phyloP scores from a whole-genome alignment of 495 filamentous ascomycete genomes.

The Penicillium verhagenii region DNA sequence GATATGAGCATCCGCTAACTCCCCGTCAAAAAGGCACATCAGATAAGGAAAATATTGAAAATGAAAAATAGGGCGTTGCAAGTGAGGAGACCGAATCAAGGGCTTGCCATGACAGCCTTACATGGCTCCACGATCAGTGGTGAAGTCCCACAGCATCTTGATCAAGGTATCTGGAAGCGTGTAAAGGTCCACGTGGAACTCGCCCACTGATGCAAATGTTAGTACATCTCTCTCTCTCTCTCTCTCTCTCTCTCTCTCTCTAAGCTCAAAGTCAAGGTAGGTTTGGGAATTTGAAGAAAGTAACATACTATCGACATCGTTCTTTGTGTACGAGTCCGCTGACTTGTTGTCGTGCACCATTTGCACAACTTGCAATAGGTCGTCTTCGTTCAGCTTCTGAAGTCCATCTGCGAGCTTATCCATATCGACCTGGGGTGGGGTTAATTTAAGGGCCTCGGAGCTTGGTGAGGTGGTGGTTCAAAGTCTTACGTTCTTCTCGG shows the following conservation, averaged over 20 bases:
- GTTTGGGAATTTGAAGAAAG: background rate
- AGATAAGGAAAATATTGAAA: constrained; percentile 5
- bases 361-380: constrained; percentile 91
- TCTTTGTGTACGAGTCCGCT: constrained; percentile 89
- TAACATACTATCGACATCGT: constrained; percentile 86
- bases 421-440: constrained; percentile 67
- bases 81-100: background rate
- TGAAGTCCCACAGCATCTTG: constrained; percentile 94
- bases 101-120: constrained; percentile 15
- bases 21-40: constrained; percentile 13
- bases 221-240: background rate
- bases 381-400: constrained; percentile 80
- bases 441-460: constrained; percentile 7
- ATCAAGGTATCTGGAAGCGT: constrained; percentile 76
- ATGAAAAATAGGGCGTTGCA: background rate
- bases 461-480: background rate
- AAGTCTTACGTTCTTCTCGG: constrained; percentile 60
- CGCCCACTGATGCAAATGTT: constrained; percentile 63
- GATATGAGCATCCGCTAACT: constrained; percentile 23
- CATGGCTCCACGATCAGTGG: constrained; percentile 45
- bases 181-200: constrained; percentile 98
- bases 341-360: constrained; percentile 97
- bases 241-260: no score
- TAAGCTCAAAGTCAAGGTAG: no score
- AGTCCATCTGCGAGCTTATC: constrained; percentile 95